Evolutionary conservation across 805 yeast genomes (phyloP), one percentile per base, ranked within the genome.

Genomic region (Zygoascus flipseniorum): DNA sequence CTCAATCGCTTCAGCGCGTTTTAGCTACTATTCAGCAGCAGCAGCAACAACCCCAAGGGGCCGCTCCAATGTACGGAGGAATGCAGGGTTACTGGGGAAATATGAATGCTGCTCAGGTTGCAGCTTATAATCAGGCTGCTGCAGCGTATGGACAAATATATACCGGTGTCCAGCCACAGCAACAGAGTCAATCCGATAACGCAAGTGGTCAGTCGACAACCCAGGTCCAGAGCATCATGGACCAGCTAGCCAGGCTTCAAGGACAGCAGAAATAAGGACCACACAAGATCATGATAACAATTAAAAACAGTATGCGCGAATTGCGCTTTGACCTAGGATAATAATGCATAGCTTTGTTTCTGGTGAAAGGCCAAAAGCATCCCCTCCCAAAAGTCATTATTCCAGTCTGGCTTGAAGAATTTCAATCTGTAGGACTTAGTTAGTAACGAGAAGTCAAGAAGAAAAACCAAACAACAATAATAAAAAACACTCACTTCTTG

Each of bases 1-100:
- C 93, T 41, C 73, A 70, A 54, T 81, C 89, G 42, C 73, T 89
- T 62, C 88, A 87, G 65, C 79, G 75, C 16, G 86, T 88, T 14
- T 93, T 65, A 8, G 51, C 60, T 16, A 62, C 60, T 9, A 56
- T 64, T 10, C 65, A 63, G 19, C 63, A 60, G 39, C 64, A 57
- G 47, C 63, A 60, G 19, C 51, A 46, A 31, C 46, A 46, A 35
- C 10, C 48, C 45, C 46, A 31, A 18, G 26, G 47, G 20, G 18
- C 55, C 11, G 47, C 50, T 20, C 53, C 16, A 19, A 42, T 32
- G 20, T 39, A 20, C 8, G 52, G 44, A 10, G 55, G 31, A 18
- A n/a, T 23, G 28, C 56, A 16, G 32, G 39, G 31, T 5, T 28
- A 19, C 31, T 35, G 39, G 39, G 39, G 39, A 2, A 35, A 35